Evolutionary conservation across 192 early-diverging fungal genomes (phyloP), one percentile per base, ranked within the genome.

Genomic region (Mortierella claussenii): DNA sequence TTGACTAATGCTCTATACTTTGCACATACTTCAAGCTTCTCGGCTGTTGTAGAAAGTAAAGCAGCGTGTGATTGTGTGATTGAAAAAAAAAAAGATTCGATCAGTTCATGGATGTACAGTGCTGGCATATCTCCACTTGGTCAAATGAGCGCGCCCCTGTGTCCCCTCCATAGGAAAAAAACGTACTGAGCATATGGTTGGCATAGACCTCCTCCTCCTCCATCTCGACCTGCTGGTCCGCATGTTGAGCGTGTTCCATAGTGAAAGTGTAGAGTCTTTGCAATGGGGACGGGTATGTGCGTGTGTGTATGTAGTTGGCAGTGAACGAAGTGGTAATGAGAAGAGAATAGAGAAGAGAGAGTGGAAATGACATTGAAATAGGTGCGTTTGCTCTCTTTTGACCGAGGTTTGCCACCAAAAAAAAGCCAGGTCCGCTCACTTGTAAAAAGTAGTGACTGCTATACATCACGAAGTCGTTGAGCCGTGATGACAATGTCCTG

Each of bases 11-110:
- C 24, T 21, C 30, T 21, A 20, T 33, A 5, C 56, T 54, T 31
- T 17, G 7, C 31, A 42, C 31, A n/a, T 76, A 76, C 73, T 30
- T 66, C 73, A 18, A 76, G 73, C 31, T 76, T 76, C 59, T 67
- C 73, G 23, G 51, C 73, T 76, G 36, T 33, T n/a, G n/a, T n/a
- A n/a, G n/a, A n/a, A 1, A 56, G 13, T 40, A 13, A 40, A 13
- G 37, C 37, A 40, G 13, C 37, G 13, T 40, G 13, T 33, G 32
- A 45, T 53, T 27, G n/a, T n/a, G n/a, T n/a, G n/a, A n/a, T n/a
- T 32, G 43, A 4, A 55, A 23, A 26, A 5, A 36, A n/a, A 30
- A 28, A 66, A 18, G 49, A 32, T n/a, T n/a, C n/a, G n/a, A n/a
- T n/a, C n/a, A n/a, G n/a, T n/a, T n/a, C n/a, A 34, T 28, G 45